Evolutionary conservation across 2,329 filamentous ascomycete genomes (phyloP).

Genomic region (Sphaerulina musiva): DNA sequence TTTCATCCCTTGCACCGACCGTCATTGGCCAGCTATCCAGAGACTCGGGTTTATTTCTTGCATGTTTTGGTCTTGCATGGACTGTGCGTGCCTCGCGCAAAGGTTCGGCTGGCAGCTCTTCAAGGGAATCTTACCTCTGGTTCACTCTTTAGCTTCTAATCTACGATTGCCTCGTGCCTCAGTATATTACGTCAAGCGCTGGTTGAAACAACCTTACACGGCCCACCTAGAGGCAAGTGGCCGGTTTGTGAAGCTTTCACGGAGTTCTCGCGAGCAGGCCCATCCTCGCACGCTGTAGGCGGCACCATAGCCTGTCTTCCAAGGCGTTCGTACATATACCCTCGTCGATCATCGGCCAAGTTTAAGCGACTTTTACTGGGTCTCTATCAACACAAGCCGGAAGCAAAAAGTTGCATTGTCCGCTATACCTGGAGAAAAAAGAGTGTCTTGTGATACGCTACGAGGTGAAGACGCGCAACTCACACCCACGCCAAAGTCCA

Average conservation of each 20-base stretch:
- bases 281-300: slow-evolving; percentile 19
- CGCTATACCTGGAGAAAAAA: slow-evolving; percentile 7
- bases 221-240: slow-evolving; percentile 15
- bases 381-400: slow-evolving; percentile 12
- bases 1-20: slow-evolving; percentile 33
- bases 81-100: slow-evolving; percentile 27
- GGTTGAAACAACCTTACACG: slow-evolving; percentile 26
- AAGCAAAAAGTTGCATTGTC: slow-evolving; percentile 4
- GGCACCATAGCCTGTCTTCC: slow-evolving; percentile 19
- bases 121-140: slow-evolving; percentile 9
- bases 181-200: slow-evolving; percentile 26
- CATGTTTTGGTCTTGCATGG: slow-evolving; percentile 16
- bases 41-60: slow-evolving; percentile 25
- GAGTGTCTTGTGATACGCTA: slow-evolving; percentile 17
- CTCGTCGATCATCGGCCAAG: slow-evolving; percentile 18
- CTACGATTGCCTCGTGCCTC: slow-evolving; percentile 21
- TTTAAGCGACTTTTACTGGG: slow-evolving; percentile 19
- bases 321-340: slow-evolving; percentile 20
- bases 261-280: slow-evolving; percentile 25
- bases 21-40: slow-evolving; percentile 15
- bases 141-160: slow-evolving; percentile 15
- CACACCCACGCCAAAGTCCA: slow-evolving; percentile 13
- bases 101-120: slow-evolving; percentile 10
- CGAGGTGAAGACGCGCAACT: slow-evolving; percentile 12
- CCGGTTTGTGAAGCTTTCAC: slow-evolving; percentile 17